A percentile compares a stretch with the other conserved stretches of the same genome.
Evolutionary conservation across 2,329 filamentous ascomycete genomes (phyloP).

Genomic region (Verticillium nubilum): DNA sequence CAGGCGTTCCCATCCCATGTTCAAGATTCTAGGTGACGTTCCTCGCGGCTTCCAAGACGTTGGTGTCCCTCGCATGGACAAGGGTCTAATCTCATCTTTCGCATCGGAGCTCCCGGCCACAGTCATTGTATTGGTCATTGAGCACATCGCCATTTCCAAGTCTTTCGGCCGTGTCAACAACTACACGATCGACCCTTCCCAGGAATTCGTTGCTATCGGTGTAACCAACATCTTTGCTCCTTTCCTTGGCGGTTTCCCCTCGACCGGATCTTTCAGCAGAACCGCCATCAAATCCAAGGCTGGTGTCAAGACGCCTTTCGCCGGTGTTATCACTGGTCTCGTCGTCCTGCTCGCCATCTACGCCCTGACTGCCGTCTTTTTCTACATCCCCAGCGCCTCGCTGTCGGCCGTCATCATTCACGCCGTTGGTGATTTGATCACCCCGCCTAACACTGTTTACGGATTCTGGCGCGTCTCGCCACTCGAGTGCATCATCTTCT

Average conservation of each 20-base stretch:
- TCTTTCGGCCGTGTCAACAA: slow-evolving; percentile 95
- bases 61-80: slow-evolving; percentile 63
- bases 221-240: slow-evolving; percentile 85
- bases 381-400: slow-evolving; percentile 79
- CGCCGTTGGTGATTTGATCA: slow-evolving; percentile 88
- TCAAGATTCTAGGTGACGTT: slow-evolving; percentile 70
- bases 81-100: slow-evolving; percentile 62
- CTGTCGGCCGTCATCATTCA: slow-evolving; percentile 92
- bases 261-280: slow-evolving; percentile 91
- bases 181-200: slow-evolving; percentile 91
- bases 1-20: slow-evolving; percentile 55
- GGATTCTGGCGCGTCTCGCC: slow-evolving; percentile 95
- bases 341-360: slow-evolving; percentile 90
- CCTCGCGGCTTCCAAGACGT: slow-evolving; percentile 83
- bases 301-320: slow-evolving; percentile 85
- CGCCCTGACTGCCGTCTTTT: slow-evolving; percentile 82
- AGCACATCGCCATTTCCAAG: slow-evolving; percentile 96
- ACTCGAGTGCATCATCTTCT: slow-evolving; percentile 86
- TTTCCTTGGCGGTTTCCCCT: slow-evolving; percentile 86
- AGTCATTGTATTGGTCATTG: slow-evolving; percentile 91
- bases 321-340: slow-evolving; percentile 79
- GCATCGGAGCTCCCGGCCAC: slow-evolving; percentile 71
- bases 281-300: slow-evolving; percentile 98
- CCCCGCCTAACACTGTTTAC: slow-evolving; percentile 84
- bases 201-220: slow-evolving; percentile 93